phyloP scores from a whole-genome alignment of 2,329 filamentous ascomycete species.

The Akanthomyces dipterigenus region DNA sequence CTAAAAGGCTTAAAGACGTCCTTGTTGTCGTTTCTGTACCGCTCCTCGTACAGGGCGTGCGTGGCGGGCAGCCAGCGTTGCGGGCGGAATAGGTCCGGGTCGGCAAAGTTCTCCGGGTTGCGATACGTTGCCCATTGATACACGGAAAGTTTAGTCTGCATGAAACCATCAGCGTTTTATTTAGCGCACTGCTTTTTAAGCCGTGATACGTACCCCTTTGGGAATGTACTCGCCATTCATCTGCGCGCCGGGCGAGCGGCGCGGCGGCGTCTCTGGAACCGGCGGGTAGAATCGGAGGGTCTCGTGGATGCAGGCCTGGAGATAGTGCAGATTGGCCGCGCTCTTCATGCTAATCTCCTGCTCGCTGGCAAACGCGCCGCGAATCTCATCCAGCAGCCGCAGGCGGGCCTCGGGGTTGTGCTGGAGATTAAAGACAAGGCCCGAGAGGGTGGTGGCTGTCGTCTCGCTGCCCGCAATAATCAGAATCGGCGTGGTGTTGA shows the following conservation, averaged over 20 bases:
- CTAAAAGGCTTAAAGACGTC: slow-evolving; percentile 32
- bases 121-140: slow-evolving; percentile 40
- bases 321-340: slow-evolving; percentile 25
- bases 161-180: background rate
- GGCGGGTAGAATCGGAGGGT: slow-evolving; percentile 34
- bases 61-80: slow-evolving; percentile 35
- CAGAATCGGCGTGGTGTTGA: slow-evolving; percentile 16
- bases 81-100: slow-evolving; percentile 38
- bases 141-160: slow-evolving; percentile 24
- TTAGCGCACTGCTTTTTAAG: background rate
- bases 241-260: slow-evolving; percentile 24
- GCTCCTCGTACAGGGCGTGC: slow-evolving; percentile 25
- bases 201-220: slow-evolving; percentile 25
- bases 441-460: slow-evolving; percentile 25
- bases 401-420: slow-evolving; percentile 25
- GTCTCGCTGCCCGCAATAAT: slow-evolving; percentile 29
- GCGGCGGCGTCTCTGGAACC: slow-evolving; percentile 22
- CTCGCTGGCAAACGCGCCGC: slow-evolving; percentile 25
- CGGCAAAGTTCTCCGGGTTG: slow-evolving; percentile 35
- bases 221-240: slow-evolving; percentile 29
- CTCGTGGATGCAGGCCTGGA: slow-evolving; percentile 36
- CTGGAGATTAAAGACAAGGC: slow-evolving; percentile 24
- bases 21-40: slow-evolving; percentile 33
- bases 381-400: slow-evolving; percentile 27
- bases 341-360: slow-evolving; percentile 32